Conservation (phyloP, 2,329 filamentous ascomycete genomes). For the Tympanopsis confertula region DNA sequence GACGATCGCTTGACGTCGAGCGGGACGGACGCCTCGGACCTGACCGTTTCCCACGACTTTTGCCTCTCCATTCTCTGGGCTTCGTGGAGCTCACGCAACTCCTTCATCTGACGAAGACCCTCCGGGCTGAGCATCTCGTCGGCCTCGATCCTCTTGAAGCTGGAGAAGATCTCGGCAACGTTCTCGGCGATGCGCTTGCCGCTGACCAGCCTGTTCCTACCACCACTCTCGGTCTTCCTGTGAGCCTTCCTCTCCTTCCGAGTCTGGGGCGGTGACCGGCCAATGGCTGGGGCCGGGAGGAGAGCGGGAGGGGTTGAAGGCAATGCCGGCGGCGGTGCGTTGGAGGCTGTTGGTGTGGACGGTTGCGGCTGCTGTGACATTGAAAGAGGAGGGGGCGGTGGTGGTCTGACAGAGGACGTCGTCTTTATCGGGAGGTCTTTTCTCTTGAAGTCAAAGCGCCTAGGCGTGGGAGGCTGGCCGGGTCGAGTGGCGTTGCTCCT, state of each 20-base stretch:
- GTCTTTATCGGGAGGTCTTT: neutral
- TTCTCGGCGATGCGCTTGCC: slow-evolving; percentile 31
- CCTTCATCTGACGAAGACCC: slow-evolving; percentile 32
- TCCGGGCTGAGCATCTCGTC: slow-evolving; percentile 47
- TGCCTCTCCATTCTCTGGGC: slow-evolving; percentile 10
- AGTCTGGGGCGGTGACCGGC: neutral
- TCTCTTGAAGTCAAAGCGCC: neutral
- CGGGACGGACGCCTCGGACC: slow-evolving; percentile 6
- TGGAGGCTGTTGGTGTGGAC: too few relatives aligned
- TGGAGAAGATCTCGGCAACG: slow-evolving; percentile 42
- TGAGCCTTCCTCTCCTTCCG: too few relatives aligned
- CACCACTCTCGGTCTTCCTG: neutral
- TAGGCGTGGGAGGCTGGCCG: too few relatives aligned
- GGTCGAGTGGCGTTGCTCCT: neutral
- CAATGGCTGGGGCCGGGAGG: neutral
- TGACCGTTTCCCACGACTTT: slow-evolving; percentile 7
- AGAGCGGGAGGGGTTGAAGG: neutral
- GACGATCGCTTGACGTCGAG: slow-evolving; percentile 1
- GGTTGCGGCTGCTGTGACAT: neutral
- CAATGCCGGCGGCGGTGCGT: too few relatives aligned
- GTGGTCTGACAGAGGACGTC: neutral
- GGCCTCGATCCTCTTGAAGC: slow-evolving; percentile 42
- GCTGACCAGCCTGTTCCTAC: neutral
- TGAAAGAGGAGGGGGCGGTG: too few relatives aligned
- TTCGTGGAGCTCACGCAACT: slow-evolving; percentile 17